phyloP scores from a whole-genome alignment of 345 rosid species.

The Carallia pectinifolia region DNA sequence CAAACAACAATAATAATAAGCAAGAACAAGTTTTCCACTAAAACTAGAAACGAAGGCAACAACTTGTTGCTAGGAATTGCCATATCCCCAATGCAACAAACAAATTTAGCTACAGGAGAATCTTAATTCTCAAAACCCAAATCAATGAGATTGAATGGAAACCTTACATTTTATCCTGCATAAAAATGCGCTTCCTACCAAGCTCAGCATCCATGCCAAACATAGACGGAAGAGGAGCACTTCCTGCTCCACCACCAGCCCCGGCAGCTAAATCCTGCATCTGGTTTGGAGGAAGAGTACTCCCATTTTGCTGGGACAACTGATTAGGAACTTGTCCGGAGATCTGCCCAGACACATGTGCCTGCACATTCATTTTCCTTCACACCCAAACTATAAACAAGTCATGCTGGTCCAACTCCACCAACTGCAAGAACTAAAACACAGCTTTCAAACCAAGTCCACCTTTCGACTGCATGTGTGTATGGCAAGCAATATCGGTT shows the following conservation, averaged over 20 bases:
- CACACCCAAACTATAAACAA: background rate
- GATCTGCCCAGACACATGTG: conserved; percentile 58
- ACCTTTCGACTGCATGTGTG: background rate
- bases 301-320: conserved; percentile 64
- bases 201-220: conserved; percentile 49
- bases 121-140: background rate
- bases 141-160: background rate
- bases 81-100: background rate
- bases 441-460: background rate
- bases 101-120: background rate
- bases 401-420: conserved; percentile 13
- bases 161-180: conserved; percentile 63
- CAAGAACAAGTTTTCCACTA: no score
- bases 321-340: conserved; percentile 66
- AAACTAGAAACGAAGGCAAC: no score
- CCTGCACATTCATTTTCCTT: conserved; percentile 57
- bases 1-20: no score
- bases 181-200: conserved; percentile 34
- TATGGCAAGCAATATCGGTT: background rate
- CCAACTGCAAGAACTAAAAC: conserved; percentile 1
- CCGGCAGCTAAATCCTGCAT: conserved; percentile 44
- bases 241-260: conserved; percentile 29
- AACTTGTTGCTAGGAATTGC: no score
- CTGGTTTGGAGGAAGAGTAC: conserved; percentile 46
- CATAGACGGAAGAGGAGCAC: conserved; percentile 25